Evolutionary conservation across 148 eudicot genomes (phyloP).

Genomic region (Spergularia bocconei): DNA sequence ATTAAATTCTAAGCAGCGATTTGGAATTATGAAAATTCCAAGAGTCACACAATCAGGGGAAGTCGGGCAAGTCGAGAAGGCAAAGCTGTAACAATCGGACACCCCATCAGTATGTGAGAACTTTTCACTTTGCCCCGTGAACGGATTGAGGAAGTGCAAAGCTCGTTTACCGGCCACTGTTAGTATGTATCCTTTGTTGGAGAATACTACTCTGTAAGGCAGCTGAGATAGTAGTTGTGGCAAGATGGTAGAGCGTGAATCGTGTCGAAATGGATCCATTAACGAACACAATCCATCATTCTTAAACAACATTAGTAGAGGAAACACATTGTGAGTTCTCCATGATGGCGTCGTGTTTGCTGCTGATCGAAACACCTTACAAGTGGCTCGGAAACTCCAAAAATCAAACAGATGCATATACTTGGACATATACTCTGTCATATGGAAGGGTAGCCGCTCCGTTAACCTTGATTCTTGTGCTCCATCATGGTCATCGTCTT

Average conservation of each 20-base stretch:
- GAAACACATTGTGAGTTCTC: neutral
- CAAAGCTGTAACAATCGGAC: neutral
- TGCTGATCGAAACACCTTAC: neutral
- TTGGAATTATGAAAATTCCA: neutral
- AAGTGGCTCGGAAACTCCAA: conserved; percentile 9
- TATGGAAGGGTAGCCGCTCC: neutral
- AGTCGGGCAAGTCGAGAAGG: conserved; percentile 6
- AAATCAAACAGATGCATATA: conserved; percentile 10
- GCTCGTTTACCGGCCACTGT: neutral
- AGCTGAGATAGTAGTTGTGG: too few species aligned
- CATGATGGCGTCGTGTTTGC: neutral
- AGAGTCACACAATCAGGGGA: conserved; percentile 11
- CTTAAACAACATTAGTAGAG: too few species aligned
- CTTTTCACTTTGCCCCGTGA: neutral
- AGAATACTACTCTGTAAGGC: too few species aligned
- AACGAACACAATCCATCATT: too few species aligned
- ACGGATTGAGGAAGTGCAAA: conserved; percentile 11
- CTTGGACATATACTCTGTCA: neutral
- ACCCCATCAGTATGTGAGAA: neutral
- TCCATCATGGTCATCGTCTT: neutral
- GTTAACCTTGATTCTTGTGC: neutral
- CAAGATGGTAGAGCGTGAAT: too few species aligned
- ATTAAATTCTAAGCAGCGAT: neutral
- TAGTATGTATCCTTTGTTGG: too few species aligned
- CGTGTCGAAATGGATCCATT: too few species aligned